These are phyloP conservation scores for Populus ilicifolia DNA, from an alignment of 345 rosid species.

Conservation along the genomic window DNA sequence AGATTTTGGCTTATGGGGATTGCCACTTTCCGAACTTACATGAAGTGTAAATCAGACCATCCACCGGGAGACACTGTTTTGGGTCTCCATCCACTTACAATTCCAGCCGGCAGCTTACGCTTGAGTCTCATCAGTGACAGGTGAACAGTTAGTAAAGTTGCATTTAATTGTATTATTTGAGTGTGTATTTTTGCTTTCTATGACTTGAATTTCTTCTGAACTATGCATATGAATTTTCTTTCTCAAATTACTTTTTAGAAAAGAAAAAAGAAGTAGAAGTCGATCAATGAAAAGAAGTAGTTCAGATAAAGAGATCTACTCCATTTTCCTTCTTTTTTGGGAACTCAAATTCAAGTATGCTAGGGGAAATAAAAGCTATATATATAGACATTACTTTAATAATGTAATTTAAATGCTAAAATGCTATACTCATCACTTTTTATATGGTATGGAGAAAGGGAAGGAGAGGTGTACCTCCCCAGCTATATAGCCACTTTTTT, in stretches of 20 bases:
- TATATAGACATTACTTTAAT: background rate
- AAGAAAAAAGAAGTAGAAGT: background rate
- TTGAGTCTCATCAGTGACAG: constrained; percentile 74
- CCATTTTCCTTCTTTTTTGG: constrained; percentile 4
- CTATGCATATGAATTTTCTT: background rate
- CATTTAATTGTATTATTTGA: constrained; percentile 5
- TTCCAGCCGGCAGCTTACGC: constrained; percentile 65
- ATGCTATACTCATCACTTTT: background rate
- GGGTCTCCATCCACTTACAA: constrained; percentile 65
- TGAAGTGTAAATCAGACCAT: constrained; percentile 64
- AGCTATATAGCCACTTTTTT: background rate
- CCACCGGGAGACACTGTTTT: constrained; percentile 64
- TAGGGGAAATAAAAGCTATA: background rate
- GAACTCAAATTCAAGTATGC: constrained; percentile 6
- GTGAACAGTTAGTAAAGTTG: constrained; percentile 39
- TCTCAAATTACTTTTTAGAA: background rate
- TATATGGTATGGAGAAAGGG: background rate
- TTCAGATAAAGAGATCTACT: background rate
- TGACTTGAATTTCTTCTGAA: background rate
- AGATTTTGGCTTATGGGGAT: constrained; percentile 76
- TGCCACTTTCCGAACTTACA: constrained; percentile 78
- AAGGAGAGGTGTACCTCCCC: background rate
- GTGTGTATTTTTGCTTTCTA: background rate
- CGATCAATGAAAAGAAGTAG: background rate
- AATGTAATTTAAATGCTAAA: background rate